Evolutionary conservation across 164 flowering plant genomes (phyloP).

Genomic region (Stephania cephalantha): DNA sequence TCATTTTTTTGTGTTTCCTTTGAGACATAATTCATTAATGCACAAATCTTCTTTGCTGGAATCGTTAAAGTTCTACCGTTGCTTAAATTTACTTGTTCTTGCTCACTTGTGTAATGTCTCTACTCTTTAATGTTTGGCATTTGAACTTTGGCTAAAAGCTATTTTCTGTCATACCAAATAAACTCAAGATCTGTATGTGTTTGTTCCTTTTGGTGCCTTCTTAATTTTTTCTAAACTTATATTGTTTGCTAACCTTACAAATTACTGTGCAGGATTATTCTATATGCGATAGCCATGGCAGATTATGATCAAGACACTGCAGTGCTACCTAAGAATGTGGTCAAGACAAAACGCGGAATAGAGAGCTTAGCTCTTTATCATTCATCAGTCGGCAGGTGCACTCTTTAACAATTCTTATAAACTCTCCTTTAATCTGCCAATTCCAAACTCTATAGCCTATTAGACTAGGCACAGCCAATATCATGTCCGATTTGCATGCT

Average conservation of each 20-base stretch:
- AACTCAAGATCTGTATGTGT: background rate
- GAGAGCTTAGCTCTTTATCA: slow-evolving; percentile 60
- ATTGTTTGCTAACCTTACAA: slow-evolving; percentile 1
- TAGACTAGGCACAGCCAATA: background rate
- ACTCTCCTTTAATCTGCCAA: background rate
- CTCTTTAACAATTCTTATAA: background rate
- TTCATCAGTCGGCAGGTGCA: slow-evolving; percentile 77
- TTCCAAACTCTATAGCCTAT: background rate
- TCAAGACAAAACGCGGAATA: slow-evolving; percentile 77
- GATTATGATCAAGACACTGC: slow-evolving; percentile 68
- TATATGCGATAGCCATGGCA: slow-evolving; percentile 80
- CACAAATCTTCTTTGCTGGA: too few relatives aligned
- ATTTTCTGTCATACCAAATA: background rate
- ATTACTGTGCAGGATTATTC: slow-evolving; percentile 46
- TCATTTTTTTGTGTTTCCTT: too few relatives aligned
- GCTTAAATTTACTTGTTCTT: too few relatives aligned
- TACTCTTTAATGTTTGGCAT: too few relatives aligned
- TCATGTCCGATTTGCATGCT: background rate
- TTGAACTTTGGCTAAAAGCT: background rate
- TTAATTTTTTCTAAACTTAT: background rate
- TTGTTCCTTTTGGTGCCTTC: background rate
- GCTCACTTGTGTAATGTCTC: too few relatives aligned
- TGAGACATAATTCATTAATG: too few relatives aligned
- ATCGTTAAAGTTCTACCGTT: too few relatives aligned
- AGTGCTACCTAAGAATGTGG: slow-evolving; percentile 27